Conservation (phyloP, 129 eudicot species). For the sunflower (Helianthus annuus) region HanXRQr2.0-SUNRISE NC_035435.2:61792652-61793151, state of each 20-base stretch:
- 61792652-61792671: conserved; percentile 81
- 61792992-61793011: conserved; percentile 69
- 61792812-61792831: conserved; percentile 64
- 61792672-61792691: conserved; percentile 70
- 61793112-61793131: conserved; percentile 2
- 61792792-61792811: conserved; percentile 75
- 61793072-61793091: conserved; percentile 78
- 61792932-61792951: conserved; percentile 73
- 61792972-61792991: conserved; percentile 80
- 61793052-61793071: conserved; percentile 71
- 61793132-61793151: neutral
- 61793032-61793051: conserved; percentile 84
- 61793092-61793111: conserved; percentile 4
- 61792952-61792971: conserved; percentile 69
- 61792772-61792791: conserved; percentile 60
- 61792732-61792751: conserved; percentile 67
- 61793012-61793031: conserved; percentile 53
- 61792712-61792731: conserved; percentile 62
- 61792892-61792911: conserved; percentile 58
- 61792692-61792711: conserved; percentile 80
- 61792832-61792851: conserved; percentile 44
- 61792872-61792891: neutral
- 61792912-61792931: conserved; percentile 78
- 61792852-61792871: conserved; percentile 10
- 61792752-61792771: conserved; percentile 66